These are phyloP conservation scores for Lyophyllum semitale DNA, from an alignment of 768 basidiomycete genomes.

Conservation along the genomic window DNA sequence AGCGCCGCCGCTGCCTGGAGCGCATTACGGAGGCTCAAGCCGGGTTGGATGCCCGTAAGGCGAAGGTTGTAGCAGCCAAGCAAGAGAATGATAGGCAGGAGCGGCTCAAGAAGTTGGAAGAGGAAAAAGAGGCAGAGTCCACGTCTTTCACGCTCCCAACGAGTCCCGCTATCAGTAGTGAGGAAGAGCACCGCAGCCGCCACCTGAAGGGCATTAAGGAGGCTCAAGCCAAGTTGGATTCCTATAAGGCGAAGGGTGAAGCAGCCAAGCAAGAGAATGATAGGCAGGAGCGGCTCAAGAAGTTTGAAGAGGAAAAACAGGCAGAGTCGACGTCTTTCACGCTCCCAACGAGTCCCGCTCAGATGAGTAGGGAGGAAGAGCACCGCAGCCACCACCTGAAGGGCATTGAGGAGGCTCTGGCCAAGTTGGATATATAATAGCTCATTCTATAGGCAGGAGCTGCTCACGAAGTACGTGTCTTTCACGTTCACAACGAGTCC, in stretches of 20 bases:
- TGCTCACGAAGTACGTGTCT: slow-evolving; percentile 17
- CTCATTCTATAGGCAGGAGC: too few species aligned
- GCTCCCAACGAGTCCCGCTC: too few species aligned
- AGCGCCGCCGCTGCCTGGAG: slow-evolving; percentile 31
- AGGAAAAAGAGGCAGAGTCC: too few species aligned
- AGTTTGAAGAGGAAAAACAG: too few species aligned
- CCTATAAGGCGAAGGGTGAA: slow-evolving; percentile 39
- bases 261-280: slow-evolving; percentile 36
- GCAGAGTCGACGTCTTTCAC: too few species aligned
- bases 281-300: too few species aligned
- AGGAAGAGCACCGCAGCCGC: slow-evolving; percentile 29
- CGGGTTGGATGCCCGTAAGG: slow-evolving; percentile 28
- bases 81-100: too few species aligned
- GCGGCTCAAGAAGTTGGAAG: too few species aligned
- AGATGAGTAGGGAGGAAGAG: too few species aligned
- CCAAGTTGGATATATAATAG: slow-evolving; percentile 31
- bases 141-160: too few species aligned
- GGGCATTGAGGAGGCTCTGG: slow-evolving; percentile 32
- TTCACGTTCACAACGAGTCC: too few species aligned
- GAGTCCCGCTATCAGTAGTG: too few species aligned
- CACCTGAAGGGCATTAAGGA: slow-evolving; percentile 30
- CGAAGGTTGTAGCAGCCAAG: slow-evolving; percentile 42
- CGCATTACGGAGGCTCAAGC: slow-evolving; percentile 33
- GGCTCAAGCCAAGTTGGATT: slow-evolving; percentile 32
- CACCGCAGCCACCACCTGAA: slow-evolving; percentile 29